Conservation (phyloP, 2,329 filamentous ascomycete species). For the Sporothrix euskadiensis region DNA sequence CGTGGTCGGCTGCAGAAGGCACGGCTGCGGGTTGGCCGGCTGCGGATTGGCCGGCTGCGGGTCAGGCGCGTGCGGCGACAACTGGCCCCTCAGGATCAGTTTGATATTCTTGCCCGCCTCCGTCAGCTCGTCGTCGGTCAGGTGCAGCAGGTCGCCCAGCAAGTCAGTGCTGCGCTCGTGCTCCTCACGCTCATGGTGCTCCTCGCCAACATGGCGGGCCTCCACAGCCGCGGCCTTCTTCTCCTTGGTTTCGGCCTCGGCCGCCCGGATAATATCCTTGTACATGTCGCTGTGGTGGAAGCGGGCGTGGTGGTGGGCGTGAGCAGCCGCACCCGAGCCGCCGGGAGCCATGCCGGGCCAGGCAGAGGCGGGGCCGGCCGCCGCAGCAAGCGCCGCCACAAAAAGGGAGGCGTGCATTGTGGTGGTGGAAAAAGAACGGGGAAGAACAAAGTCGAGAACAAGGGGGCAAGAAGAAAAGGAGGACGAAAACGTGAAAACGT, state of each 20-base stretch:
- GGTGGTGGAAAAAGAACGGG: background rate
- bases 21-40: background rate
- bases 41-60: background rate
- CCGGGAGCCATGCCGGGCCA: slow-evolving; percentile 30
- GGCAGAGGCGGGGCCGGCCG: slow-evolving; percentile 26
- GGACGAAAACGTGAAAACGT: background rate
- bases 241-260: background rate
- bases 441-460: background rate
- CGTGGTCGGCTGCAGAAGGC: background rate
- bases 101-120: slow-evolving; percentile 43
- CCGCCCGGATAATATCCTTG: slow-evolving; percentile 24
- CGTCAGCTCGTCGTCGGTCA: slow-evolving; percentile 38
- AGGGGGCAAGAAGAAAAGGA: background rate
- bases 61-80: slow-evolving; percentile 1
- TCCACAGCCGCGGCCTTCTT: background rate
- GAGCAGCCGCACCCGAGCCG: slow-evolving; percentile 1
- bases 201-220: background rate
- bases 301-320: slow-evolving; percentile 18
- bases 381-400: slow-evolving; percentile 22
- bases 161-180: slow-evolving; percentile 2
- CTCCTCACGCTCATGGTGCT: background rate
- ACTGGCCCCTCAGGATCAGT: slow-evolving; percentile 38
- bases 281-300: slow-evolving; percentile 27
- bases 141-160: slow-evolving; percentile 44
- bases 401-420: slow-evolving; percentile 26